phyloP scores from a whole-genome alignment of 2,329 filamentous ascomycete species.

The Pseudogymnoascus sp. region DNA sequence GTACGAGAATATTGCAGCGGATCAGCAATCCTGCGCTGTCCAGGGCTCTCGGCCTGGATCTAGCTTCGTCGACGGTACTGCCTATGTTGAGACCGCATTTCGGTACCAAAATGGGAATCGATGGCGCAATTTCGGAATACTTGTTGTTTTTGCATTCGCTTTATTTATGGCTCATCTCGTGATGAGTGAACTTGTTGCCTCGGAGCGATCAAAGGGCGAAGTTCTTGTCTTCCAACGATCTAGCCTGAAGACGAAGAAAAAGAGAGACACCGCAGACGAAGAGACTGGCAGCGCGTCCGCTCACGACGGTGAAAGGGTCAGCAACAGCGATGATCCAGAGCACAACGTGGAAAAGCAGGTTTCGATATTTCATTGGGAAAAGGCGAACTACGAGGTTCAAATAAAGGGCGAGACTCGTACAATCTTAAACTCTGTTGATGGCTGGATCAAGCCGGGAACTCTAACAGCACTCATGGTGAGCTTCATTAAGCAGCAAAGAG shows the following conservation, averaged over 20 bases:
- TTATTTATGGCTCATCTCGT: constrained; percentile 34
- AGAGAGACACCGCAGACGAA: constrained; percentile 5
- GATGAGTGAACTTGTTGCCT: constrained; percentile 36
- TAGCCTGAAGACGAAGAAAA: constrained; percentile 19
- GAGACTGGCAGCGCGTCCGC: constrained; percentile 9
- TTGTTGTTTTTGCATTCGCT: constrained; percentile 24
- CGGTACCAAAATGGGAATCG: constrained; percentile 44
- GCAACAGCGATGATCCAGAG: constrained; percentile 20
- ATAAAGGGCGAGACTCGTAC: constrained; percentile 52
- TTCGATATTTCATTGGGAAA: constrained; percentile 65
- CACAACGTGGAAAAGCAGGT: constrained; percentile 34
- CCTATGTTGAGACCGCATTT: constrained; percentile 44
- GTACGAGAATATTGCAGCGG: constrained; percentile 33
- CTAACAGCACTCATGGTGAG: constrained; percentile 53
- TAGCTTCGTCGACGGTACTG: constrained; percentile 44
- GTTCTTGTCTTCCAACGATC: constrained; percentile 40
- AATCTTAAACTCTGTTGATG: constrained; percentile 70
- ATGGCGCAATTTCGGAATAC: constrained; percentile 53
- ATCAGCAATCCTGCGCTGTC: constrained; percentile 44
- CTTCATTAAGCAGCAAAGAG: not conserved
- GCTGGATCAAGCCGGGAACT: constrained; percentile 67
- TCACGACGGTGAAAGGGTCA: not conserved
- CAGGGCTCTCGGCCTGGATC: constrained; percentile 42
- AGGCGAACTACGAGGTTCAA: constrained; percentile 59
- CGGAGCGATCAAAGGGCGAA: constrained; percentile 40